Evolutionary conservation across 257 asterid genomes (phyloP).

Genomic region (Penstemon eatonii): DNA sequence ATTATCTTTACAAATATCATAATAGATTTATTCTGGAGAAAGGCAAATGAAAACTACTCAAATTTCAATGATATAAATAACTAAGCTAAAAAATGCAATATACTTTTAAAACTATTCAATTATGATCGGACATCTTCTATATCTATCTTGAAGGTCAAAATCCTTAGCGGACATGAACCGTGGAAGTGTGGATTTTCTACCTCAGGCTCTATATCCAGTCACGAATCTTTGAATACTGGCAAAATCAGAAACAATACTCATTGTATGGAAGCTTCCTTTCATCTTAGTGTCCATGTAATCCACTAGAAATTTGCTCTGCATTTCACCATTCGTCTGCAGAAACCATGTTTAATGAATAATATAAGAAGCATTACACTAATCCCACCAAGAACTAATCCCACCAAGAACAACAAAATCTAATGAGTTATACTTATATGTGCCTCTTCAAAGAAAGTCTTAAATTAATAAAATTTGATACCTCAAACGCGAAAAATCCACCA

Average conservation of each 20-base stretch:
- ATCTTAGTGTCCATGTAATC: constrained; percentile 47
- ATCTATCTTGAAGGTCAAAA: too few species aligned
- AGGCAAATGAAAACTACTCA: too few species aligned
- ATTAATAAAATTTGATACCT: constrained; percentile 50
- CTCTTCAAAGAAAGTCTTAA: background rate
- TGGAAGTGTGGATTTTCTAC: too few species aligned
- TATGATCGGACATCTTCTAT: too few species aligned
- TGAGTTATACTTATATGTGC: too few species aligned
- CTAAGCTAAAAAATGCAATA: too few species aligned
- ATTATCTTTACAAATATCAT: too few species aligned
- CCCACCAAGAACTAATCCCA: too few species aligned
- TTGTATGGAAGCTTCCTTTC: constrained; percentile 51
- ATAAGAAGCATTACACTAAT: background rate
- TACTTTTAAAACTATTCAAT: too few species aligned
- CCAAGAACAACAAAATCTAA: background rate
- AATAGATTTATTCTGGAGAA: too few species aligned
- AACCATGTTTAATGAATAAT: constrained; percentile 14
- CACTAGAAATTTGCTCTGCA: constrained; percentile 59
- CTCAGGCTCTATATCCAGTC: constrained; percentile 52
- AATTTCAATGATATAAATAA: too few species aligned
- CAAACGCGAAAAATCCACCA: constrained; percentile 88
- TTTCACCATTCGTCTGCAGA: constrained; percentile 84
- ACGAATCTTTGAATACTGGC: constrained; percentile 77
- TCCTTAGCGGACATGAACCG: too few species aligned
- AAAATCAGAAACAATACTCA: constrained; percentile 57